These are phyloP conservation scores for Trematosphaeria pertusa DNA, from an alignment of 2,329 filamentous ascomycete genomes.

Conservation along the genomic window DNA sequence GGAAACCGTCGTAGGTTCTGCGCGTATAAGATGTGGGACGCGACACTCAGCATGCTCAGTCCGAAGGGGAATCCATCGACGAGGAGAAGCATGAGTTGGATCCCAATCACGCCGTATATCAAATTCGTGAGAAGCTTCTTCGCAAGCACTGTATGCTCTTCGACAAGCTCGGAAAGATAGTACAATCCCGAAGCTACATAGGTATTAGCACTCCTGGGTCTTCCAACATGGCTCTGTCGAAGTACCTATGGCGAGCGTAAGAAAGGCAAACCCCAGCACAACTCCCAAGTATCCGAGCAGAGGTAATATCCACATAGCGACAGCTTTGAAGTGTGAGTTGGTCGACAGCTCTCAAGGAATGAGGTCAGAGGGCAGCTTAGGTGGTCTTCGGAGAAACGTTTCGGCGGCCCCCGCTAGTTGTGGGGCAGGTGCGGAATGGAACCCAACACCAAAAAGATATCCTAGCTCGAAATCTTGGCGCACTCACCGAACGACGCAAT, in stretches of 20 bases:
- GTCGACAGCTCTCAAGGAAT: background rate
- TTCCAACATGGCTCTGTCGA: background rate
- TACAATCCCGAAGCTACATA: constrained; percentile 88
- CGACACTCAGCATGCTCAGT: constrained; percentile 76
- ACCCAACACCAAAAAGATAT: constrained; percentile 13
- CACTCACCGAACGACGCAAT: too few species aligned
- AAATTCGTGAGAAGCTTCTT: constrained; percentile 85
- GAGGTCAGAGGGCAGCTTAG: constrained; percentile 12
- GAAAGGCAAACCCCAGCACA: constrained; percentile 86
- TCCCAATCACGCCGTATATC: constrained; percentile 79
- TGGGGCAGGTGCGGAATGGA: background rate
- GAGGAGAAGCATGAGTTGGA: constrained; percentile 77
- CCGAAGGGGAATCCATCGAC: constrained; percentile 85
- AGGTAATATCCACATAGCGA: constrained; percentile 91
- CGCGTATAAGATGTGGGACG: constrained; percentile 83
- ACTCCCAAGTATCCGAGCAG: constrained; percentile 89
- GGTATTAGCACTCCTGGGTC: background rate
- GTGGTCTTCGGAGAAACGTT: constrained; percentile 13
- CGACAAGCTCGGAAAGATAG: constrained; percentile 96
- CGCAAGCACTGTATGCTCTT: constrained; percentile 93
- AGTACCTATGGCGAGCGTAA: constrained; percentile 89
- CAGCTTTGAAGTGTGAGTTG: background rate
- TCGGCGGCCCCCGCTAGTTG: constrained; percentile 1
- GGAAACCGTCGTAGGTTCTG: constrained; percentile 82
- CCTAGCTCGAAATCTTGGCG: constrained; percentile 10